phyloP scores from a whole-genome alignment of 106 monocot species.

The Hemerocallis citrina region DNA sequence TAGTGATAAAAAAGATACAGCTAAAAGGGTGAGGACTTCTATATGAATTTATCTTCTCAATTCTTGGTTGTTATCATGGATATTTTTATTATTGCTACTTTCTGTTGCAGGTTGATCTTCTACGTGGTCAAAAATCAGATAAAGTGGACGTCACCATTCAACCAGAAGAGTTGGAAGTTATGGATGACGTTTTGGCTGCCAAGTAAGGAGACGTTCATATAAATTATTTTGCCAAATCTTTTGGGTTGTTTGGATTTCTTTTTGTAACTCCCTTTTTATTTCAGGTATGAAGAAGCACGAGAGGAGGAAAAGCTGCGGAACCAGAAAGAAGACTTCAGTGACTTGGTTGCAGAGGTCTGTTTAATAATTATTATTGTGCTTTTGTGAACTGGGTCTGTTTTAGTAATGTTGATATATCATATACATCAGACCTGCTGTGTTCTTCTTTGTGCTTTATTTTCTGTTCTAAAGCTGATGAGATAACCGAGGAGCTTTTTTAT shows the following conservation, averaged over 20 bases:
- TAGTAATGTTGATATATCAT: neutral
- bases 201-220: conserved; percentile 39
- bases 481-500: neutral
- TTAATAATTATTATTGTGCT: neutral
- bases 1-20: conserved; percentile 59
- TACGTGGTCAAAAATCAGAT: conserved; percentile 87
- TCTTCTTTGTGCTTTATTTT: neutral
- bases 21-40: conserved; percentile 62
- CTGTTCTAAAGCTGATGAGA: neutral
- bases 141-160: conserved; percentile 98
- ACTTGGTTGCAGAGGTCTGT: conserved; percentile 98
- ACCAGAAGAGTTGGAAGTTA: conserved; percentile 86
- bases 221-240: neutral
- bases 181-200: conserved; percentile 93
- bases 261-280: neutral
- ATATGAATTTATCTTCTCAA: neutral
- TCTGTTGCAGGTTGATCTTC: conserved; percentile 73
- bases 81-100: neutral
- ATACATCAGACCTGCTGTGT: neutral
- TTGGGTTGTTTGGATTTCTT: neutral
- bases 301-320: conserved; percentile 96
- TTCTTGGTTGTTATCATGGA: neutral
- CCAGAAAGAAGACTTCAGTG: conserved; percentile 98
- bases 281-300: conserved; percentile 93
- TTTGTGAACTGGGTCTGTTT: neutral